Evolutionary conservation across 2,329 filamentous ascomycete genomes (phyloP).

Genomic region (Metarhizium sp.): DNA sequence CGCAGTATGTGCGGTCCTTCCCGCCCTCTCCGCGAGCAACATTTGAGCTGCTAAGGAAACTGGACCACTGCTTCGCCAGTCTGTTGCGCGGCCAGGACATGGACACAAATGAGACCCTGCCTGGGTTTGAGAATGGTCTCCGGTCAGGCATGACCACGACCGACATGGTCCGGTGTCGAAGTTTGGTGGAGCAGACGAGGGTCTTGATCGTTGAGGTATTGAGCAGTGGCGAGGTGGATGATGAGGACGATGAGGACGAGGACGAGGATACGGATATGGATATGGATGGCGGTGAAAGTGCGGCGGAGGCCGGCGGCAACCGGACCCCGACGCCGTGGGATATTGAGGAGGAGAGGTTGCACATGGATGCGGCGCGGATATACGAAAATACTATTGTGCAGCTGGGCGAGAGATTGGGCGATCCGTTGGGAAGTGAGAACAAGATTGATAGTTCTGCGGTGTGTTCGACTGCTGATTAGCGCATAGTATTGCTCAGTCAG

Average conservation of each 20-base stretch:
- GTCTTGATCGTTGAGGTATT: slow-evolving; percentile 61
- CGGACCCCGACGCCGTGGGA: slow-evolving; percentile 18
- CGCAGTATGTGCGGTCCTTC: slow-evolving; percentile 64
- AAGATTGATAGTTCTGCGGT: slow-evolving; percentile 1
- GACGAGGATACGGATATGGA: slow-evolving; percentile 28
- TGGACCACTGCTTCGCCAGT: slow-evolving; percentile 77
- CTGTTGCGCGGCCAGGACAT: slow-evolving; percentile 60
- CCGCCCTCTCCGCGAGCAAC: slow-evolving; percentile 50
- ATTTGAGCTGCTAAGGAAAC: slow-evolving; percentile 63
- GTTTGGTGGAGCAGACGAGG: slow-evolving; percentile 68
- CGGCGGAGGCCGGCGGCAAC: neutral
- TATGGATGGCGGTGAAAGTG: slow-evolving; percentile 15
- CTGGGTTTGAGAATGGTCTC: slow-evolving; percentile 57
- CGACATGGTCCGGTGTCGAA: slow-evolving; percentile 81
- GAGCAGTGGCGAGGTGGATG: slow-evolving; percentile 31
- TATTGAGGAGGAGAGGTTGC: slow-evolving; percentile 39
- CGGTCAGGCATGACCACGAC: slow-evolving; percentile 62
- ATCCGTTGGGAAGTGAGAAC: slow-evolving; percentile 16
- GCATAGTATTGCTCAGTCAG: neutral
- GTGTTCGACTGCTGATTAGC: neutral
- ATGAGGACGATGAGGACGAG: slow-evolving; percentile 30
- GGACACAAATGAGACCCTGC: slow-evolving; percentile 53
- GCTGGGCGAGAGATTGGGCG: slow-evolving; percentile 58
- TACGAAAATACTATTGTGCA: slow-evolving; percentile 74
- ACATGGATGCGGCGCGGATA: slow-evolving; percentile 65